Evolutionary conservation across 2,329 filamentous ascomycete genomes (phyloP), one percentile per base, ranked within the genome.

Genomic region (Chaetomium globosum): DNA sequence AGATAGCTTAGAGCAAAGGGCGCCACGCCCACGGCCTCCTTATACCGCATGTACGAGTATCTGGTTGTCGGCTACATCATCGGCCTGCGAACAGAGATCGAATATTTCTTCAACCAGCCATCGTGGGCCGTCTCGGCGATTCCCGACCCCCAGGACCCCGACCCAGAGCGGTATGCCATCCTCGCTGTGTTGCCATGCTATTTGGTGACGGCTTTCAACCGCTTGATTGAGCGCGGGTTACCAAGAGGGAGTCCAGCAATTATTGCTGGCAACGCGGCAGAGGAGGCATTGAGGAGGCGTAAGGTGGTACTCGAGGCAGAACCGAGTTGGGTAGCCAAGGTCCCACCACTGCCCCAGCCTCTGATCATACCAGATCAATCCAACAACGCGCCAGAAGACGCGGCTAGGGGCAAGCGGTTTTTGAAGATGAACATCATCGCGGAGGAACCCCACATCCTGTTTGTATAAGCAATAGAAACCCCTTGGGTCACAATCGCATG

Each of bases 21-120:
- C 52, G 8, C 30, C 28, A 65, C 63, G 13, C 58, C 63, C 21
- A 39, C 52, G 21, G 63, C 58, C 39, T 65, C 59, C 46, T 21
- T 65, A 33, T 65, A 65, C 54, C 64, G 64, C 59, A 65, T 65
- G 64, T 65, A 65, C 36, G 64, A 62, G 36, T 65, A 65, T 8
- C 54, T 65, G 13, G 59, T 62, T 6, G 8, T 59, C 48, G 46
- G 53, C 46, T 36, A 62, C 59, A 65, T 30, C 48, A 59, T 28
- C 33, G 64, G 58, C 33, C 54, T 65, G 59, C 64, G 64, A 31
- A 58, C 46, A 19, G 64, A 65, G 33, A 65, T 65, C 54, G 64
- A 62, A n/a, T 54, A 54, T 46, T 65, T 65, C 49, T 62, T 58
- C 36, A 65, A 65, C 43, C 64, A 65, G 28, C 59, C 59, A 19